These are phyloP conservation scores for cucumber (Cucumis sativus) DNA, from an alignment of 306 rosid genomes.

Conservation along the genomic window Cucumber_9930_V3 NC_026660.2:28308501-28309000, in stretches of 20 bases:
- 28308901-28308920: slow-evolving; percentile 52
- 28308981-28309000: background rate
- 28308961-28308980: background rate
- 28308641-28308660: background rate
- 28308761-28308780: background rate
- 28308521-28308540: slow-evolving; percentile 44
- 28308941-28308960: background rate
- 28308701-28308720: background rate
- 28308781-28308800: background rate
- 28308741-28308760: background rate
- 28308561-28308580: background rate
- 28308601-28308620: background rate
- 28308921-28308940: background rate
- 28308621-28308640: background rate
- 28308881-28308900: slow-evolving; percentile 80
- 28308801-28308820: background rate
- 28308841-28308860: slow-evolving; percentile 57
- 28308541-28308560: background rate
- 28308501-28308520: slow-evolving; percentile 47
- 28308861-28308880: slow-evolving; percentile 47
- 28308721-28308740: background rate
- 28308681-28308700: background rate
- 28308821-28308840: background rate
- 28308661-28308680: background rate
- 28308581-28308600: background rate